Evolutionary conservation across 176 grass and related monocot genomes (phyloP), one percentile per base, ranked within the genome.

Genomic region (Carex myosuroides): DNA sequence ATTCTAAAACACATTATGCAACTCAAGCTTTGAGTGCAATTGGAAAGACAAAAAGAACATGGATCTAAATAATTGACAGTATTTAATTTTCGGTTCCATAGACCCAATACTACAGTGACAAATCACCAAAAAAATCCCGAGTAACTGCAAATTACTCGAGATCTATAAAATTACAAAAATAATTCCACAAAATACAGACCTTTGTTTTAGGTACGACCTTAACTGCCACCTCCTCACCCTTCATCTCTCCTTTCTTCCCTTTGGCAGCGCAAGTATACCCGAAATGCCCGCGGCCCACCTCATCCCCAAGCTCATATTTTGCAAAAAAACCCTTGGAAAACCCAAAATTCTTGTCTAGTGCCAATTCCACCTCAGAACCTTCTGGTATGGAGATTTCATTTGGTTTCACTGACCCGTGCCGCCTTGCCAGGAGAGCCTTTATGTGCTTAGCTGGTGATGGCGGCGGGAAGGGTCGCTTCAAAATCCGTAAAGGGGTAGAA

Each of bases 361-460:
- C 91, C 41, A 94, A 65, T 81, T 96, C 93, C 48, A 89, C 85
- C 79, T 96, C 93, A 70, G 92, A 85, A 44, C 93, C 97, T 85
- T 99, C 97, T 2, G 97, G 97, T 83, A 99, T 99, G 75, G 97
- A 83, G 64, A 85, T 90, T 90, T 92, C 97, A 76, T 99, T 99
- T 54, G 97, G 93, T 84, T 96, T 99, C 8, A 99, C 93, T 0
- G 97, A 96, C 52, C 97, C 97, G 35, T 94, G 92, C 67, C 97
- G 88, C 79, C 93, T 91, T 30, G 97, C 97, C 39, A 99, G 87
- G 20, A 99, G 87, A 44, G 97, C 97, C 88, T 86, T 94, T 76
- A 96, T 99, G 90, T 99, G 97, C 88, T 99, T 99, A 26, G 97
- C 97, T 9, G 97, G 97, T 6, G 97, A 99, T n/a, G 93, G 97